These are phyloP conservation scores for Saururus chinensis DNA, from an alignment of 164 flowering plant species.

Conservation along the genomic window DNA sequence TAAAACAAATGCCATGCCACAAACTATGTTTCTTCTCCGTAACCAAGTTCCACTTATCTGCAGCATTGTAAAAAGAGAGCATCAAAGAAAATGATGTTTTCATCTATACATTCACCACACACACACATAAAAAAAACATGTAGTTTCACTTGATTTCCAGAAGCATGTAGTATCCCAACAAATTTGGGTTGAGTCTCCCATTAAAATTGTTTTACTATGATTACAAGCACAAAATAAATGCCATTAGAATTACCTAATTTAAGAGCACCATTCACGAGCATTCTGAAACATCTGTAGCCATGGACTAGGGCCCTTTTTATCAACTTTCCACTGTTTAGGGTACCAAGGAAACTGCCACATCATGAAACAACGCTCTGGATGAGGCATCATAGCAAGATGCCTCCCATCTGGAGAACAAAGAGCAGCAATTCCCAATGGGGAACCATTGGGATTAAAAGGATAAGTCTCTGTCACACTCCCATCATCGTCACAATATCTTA, in stretches of 20 bases:
- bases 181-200: too few relatives aligned
- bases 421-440: constrained; percentile 84
- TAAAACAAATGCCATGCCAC: too few relatives aligned
- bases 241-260: background rate
- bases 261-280: constrained; percentile 83
- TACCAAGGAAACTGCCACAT: constrained; percentile 99
- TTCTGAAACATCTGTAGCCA: constrained; percentile 88
- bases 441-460: constrained; percentile 88
- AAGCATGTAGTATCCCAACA: too few relatives aligned
- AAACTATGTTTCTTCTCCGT: background rate
- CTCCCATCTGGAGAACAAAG: constrained; percentile 91
- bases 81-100: too few relatives aligned
- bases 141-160: too few relatives aligned
- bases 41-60: background rate
- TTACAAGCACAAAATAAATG: too few relatives aligned
- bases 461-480: constrained; percentile 67
- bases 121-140: too few relatives aligned
- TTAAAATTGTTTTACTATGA: background rate
- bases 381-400: constrained; percentile 99
- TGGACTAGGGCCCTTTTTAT: constrained; percentile 83
- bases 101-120: too few relatives aligned
- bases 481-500: constrained; percentile 81
- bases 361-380: constrained; percentile 92
- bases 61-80: background rate
- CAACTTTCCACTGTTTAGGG: constrained; percentile 71